phyloP scores from a whole-genome alignment of 306 rosid species.

The Malus domestica region DNA sequence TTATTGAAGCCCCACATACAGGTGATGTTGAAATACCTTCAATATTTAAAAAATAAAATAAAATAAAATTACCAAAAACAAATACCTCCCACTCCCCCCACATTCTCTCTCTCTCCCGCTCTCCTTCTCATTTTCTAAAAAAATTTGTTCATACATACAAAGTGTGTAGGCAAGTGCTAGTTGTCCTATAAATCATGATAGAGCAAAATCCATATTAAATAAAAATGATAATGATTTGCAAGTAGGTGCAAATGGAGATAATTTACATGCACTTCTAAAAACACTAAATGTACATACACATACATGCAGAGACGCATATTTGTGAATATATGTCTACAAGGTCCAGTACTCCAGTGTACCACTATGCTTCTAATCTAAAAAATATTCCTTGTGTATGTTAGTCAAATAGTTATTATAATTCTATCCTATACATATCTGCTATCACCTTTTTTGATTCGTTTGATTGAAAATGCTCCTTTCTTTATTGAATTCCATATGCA shows the following conservation, averaged over 20 bases:
- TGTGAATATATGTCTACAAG: not conserved
- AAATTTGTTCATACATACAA: too few species aligned
- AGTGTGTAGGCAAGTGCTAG: too few species aligned
- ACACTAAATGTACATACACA: not conserved
- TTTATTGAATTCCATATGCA: not conserved
- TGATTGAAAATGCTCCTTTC: not conserved
- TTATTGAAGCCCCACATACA: too few species aligned
- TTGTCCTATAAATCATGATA: conserved; percentile 2
- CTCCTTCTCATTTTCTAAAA: too few species aligned
- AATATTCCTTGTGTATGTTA: not conserved
- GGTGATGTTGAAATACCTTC: too few species aligned
- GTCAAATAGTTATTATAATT: not conserved
- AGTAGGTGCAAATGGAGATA: not conserved
- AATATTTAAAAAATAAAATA: too few species aligned
- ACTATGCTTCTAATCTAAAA: not conserved
- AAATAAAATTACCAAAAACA: too few species aligned
- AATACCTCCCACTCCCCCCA: too few species aligned
- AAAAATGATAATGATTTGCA: not conserved
- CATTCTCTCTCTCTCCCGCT: too few species aligned
- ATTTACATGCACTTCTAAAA: not conserved
- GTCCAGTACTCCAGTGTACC: not conserved
- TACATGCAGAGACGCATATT: not conserved
- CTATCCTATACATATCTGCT: not conserved
- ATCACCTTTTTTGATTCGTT: not conserved
- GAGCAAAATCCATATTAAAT: conserved; percentile 16